Base-by-base conservation (phyloP, 164 flowering plant species). In the Amborella trichopoda region DNA sequence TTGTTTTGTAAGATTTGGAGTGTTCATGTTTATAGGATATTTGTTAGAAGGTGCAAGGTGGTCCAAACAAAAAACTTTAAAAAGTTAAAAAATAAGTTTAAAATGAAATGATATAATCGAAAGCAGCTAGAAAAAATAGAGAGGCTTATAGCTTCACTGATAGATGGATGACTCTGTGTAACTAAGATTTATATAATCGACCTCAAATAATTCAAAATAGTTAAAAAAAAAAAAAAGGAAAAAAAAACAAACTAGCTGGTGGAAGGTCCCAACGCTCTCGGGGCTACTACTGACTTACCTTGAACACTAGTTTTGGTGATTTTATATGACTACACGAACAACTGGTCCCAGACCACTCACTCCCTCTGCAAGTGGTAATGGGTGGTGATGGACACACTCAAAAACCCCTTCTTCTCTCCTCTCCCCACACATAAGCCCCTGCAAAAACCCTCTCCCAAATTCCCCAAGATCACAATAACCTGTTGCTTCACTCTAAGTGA, bases 401-500 rank as follows among this genome's bases (percentile, higher is more conserved):
- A 63, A 52, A 63, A 68, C 34, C 62, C 74, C 13, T 73, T 75
- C 62, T 49, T 72, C 51, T 24, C 44, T 39, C n/a, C 63, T 46
- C 38, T 46, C 50, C 27, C 26, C 32, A 47, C 53, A 54, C 34
- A 39, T 39, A 53, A 65, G 47, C 27, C 34, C 22, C 1, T 43
- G 49, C n/a, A n/a, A n/a, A n/a, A 26, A 13, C 17, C 21, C 6
- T 6, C 23, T 20, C 51, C 26, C 5, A 43, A 43, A 36, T 40
- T 61, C 13, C 23, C 58, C 26, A 44, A 55, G 41, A 17, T 23
- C 27, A 26, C 46, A 23, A 58, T 53, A 40, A 36, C 4, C 40
- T 68, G 69, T 59, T 57, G 76, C 18, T 38, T 74, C 28, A 56
- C 58, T 2, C 74, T 86, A 8, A 83, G 84, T 74, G 93, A 83